Conservation (phyloP, 208 protist species). For the Trypanosoma congolense region DNA sequence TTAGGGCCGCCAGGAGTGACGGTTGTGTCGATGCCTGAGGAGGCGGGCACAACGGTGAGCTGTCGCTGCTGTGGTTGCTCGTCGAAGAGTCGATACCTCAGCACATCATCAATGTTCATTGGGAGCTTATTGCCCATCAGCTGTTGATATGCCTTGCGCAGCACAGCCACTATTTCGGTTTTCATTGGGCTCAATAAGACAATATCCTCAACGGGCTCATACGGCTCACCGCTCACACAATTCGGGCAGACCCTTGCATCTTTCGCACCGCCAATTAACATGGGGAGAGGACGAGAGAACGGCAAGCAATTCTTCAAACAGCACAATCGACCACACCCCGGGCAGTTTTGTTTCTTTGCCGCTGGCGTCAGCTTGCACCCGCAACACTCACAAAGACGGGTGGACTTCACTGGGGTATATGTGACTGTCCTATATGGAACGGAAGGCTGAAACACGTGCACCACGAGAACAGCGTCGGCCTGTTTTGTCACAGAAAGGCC, state of each 20-base stretch:
- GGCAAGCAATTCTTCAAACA: constrained; percentile 50
- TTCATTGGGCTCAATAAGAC: constrained; percentile 55
- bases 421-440: constrained; percentile 41
- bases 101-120: constrained; percentile 22
- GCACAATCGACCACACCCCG: constrained; percentile 61
- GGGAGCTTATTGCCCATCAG: constrained; percentile 60
- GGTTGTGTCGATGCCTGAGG: constrained; percentile 13
- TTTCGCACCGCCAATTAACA: constrained; percentile 22
- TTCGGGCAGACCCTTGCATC: constrained; percentile 40
- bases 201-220: constrained; percentile 64
- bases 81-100: constrained; percentile 20
- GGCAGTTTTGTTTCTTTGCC: constrained; percentile 58
- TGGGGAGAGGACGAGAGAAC: constrained; percentile 51
- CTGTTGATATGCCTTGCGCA: constrained; percentile 49
- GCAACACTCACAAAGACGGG: constrained; percentile 21
- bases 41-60: constrained; percentile 2
- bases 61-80: constrained; percentile 13
- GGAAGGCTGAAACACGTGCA: constrained; percentile 53
- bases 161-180: constrained; percentile 59
- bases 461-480: constrained; percentile 60
- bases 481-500: constrained; percentile 51
- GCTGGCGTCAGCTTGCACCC: constrained; percentile 25
- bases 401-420: not conserved
- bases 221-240: constrained; percentile 52
- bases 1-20: constrained; percentile 2